These are phyloP conservation scores for Sporothrix sp. DNA, from an alignment of 2,329 filamentous ascomycete genomes.

Conservation along the genomic window DNA sequence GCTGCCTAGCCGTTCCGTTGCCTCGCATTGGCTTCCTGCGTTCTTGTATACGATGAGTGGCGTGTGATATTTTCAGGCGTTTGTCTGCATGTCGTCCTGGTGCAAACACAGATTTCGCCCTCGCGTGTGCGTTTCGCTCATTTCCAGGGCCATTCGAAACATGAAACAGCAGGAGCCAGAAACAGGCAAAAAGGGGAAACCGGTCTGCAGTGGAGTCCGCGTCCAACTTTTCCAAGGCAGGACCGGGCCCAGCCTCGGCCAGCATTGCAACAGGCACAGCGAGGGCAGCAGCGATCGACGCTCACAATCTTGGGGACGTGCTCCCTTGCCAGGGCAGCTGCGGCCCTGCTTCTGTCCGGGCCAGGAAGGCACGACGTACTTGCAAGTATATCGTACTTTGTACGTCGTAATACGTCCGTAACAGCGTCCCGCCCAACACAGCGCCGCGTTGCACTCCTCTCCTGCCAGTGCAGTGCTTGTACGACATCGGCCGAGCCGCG, in stretches of 20 bases:
- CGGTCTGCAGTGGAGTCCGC: background rate
- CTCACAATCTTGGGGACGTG: slow-evolving; percentile 1
- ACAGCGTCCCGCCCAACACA: no score
- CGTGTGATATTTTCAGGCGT: no score
- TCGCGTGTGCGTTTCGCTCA: background rate
- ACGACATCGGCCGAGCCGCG: background rate
- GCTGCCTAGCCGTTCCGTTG: no score
- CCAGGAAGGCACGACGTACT: no score
- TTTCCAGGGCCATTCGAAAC: background rate
- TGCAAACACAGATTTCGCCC: background rate
- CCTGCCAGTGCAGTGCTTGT: no score
- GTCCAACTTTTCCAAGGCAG: background rate
- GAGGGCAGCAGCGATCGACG: slow-evolving; percentile 5
- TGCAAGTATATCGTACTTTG: background rate
- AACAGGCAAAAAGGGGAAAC: background rate
- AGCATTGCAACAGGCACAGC: background rate
- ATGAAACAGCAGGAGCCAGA: background rate
- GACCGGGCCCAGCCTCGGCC: background rate
- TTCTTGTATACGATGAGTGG: no score
- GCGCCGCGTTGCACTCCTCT: no score
- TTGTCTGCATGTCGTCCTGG: background rate
- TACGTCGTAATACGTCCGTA: no score
- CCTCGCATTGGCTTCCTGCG: no score
- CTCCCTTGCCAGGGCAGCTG: background rate
- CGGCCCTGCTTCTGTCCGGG: background rate